A percentile compares a stretch with the other conserved stretches of the same genome.
These are phyloP conservation scores for Malassezia brasiliensis DNA, from an alignment of 1,284 basidiomycete genomes.

Conservation along the genomic window DNA sequence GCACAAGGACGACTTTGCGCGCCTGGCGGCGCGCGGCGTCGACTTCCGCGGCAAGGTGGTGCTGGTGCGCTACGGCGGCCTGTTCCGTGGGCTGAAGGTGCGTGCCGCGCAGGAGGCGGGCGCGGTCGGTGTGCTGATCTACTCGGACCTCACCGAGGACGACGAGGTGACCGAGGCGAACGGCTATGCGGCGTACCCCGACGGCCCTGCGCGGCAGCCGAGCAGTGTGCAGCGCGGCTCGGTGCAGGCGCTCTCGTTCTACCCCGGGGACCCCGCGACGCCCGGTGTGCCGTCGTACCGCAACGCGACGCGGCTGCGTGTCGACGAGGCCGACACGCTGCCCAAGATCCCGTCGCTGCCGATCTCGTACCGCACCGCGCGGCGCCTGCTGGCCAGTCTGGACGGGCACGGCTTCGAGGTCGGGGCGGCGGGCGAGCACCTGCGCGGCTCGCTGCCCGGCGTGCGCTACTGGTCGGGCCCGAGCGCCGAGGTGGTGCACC, in stretches of 20 bases:
- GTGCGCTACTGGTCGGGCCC: slow-evolving; percentile 54
- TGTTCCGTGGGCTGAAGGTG: slow-evolving; percentile 75
- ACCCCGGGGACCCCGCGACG: slow-evolving; percentile 74
- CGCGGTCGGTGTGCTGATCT: slow-evolving; percentile 59
- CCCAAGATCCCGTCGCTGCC: slow-evolving; percentile 71
- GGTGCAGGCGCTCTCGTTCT: slow-evolving; percentile 69
- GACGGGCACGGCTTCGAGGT: slow-evolving; percentile 46
- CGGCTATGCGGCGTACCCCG: slow-evolving; percentile 57
- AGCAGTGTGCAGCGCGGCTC: slow-evolving; percentile 60
- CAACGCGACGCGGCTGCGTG: slow-evolving; percentile 60
- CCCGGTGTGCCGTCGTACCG: slow-evolving; percentile 78
- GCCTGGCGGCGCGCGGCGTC: slow-evolving; percentile 53
- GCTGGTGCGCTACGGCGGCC: slow-evolving; percentile 68
- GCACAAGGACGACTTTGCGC: slow-evolving; percentile 63
- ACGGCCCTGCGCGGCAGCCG: slow-evolving; percentile 77
- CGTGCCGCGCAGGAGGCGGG: slow-evolving; percentile 74
- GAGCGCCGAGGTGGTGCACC: slow-evolving; percentile 25
- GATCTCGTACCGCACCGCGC: slow-evolving; percentile 53
- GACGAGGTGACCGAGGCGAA: slow-evolving; percentile 69
- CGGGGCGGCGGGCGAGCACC: slow-evolving; percentile 24
- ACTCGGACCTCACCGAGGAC: slow-evolving; percentile 79
- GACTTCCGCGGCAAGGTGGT: slow-evolving; percentile 71
- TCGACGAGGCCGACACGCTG: slow-evolving; percentile 57
- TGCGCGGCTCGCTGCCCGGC: slow-evolving; percentile 52
- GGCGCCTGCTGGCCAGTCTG: slow-evolving; percentile 50